Evolutionary conservation across 257 asterid genomes (phyloP), one percentile per base, ranked within the genome.

Genomic region (Cinchona pubescens): DNA sequence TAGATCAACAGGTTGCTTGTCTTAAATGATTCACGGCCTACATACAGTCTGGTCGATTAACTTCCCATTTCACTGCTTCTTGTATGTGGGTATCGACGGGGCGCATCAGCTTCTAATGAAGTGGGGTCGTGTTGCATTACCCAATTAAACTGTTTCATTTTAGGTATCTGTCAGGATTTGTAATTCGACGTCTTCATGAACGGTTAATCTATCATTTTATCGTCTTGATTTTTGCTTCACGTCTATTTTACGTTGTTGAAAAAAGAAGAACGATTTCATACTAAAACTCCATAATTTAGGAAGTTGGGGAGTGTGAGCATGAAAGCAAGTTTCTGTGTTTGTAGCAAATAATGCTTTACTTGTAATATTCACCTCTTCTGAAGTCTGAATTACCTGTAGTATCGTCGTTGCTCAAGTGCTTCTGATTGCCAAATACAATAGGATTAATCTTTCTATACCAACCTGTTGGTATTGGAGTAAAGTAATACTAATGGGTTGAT

Each of bases 1-100:
- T 69, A 72, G 71, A n/a, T 2, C 56, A n/a, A 69, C 71, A 46
- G 46, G 42, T 77, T n/a, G 40, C 58, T 60, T 46, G 53, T n/a
- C 53, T 21, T 46, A 32, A 46, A 63, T 32, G 71, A 18, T 65
- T 65, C 21, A n/a, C n/a, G 23, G 68, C 10, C 18, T 25, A 43
- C 70, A 19, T 59, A 27, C 73, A 75, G 46, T 45, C 79, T 37
- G 67, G 45, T 37, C 34, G 42, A 51, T 51, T 66, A 25, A 37
- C 12, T 19, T 71, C 32, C 40, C 42, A 4, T 32, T n/a, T n/a
- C 55, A 23, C 55, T 71, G 25, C n/a, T 4, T 71, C 49, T 35
- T 19, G 53, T 71, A 4, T 32, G 27, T 32, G 64, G 64, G 16
- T 5, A 3, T 51, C 59, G 8, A 30, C n/a, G n/a, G n/a, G n/a